Conservation (phyloP, 1,139 yeast genomes). For the Candida sp. region DNA sequence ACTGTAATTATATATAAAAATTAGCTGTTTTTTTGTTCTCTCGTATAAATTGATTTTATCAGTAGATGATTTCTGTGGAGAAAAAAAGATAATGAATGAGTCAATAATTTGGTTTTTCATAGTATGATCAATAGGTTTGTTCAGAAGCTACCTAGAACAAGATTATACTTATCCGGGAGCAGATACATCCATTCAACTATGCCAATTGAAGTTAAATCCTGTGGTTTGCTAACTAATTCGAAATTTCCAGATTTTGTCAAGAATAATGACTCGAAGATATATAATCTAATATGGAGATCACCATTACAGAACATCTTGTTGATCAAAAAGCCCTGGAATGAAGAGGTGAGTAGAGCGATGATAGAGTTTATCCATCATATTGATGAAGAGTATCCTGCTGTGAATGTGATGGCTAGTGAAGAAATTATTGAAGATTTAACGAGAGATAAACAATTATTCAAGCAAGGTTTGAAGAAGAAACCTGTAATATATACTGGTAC, state of each 20-base stretch:
- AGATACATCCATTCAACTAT: neutral
- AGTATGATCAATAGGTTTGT: neutral
- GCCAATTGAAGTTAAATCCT: constrained; percentile 8
- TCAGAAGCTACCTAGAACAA: neutral
- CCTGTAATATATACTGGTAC: constrained; percentile 51
- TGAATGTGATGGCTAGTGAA: constrained; percentile 73
- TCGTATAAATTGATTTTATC: no score
- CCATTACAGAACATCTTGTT: constrained; percentile 70
- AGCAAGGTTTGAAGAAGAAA: constrained; percentile 6
- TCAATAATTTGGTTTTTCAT: neutral
- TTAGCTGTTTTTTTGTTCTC: neutral
- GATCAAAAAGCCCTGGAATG: constrained; percentile 83
- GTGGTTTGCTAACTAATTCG: constrained; percentile 10
- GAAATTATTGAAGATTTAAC: constrained; percentile 74
- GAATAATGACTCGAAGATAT: constrained; percentile 43
- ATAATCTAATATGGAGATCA: constrained; percentile 41
- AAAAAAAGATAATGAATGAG: neutral
- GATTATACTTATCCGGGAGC: neutral
- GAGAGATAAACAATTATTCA: constrained; percentile 22
- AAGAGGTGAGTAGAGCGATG: constrained; percentile 63
- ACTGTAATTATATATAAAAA: neutral
- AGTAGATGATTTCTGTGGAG: neutral
- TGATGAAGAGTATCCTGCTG: constrained; percentile 57
- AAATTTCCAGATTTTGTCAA: constrained; percentile 22
- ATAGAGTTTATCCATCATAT: constrained; percentile 56